Conservation (phyloP, 1,139 yeast species). For the Geotrichum restrictum region DNA sequence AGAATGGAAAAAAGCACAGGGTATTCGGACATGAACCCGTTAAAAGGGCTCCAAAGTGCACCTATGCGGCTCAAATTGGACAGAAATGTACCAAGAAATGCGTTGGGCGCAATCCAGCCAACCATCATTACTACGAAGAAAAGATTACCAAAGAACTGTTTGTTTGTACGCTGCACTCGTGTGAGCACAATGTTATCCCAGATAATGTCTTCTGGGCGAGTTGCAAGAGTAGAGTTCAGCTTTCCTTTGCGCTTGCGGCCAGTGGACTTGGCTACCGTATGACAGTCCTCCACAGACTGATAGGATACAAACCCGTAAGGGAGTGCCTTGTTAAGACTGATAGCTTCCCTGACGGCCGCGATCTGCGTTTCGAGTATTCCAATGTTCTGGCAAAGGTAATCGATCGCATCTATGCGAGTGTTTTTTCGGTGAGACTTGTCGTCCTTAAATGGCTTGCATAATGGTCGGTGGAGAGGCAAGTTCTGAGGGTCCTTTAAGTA, state of each 20-base stretch:
- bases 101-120: constrained; percentile 43
- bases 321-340: constrained; percentile 25
- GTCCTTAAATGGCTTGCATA: constrained; percentile 26
- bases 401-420: constrained; percentile 36
- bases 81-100: constrained; percentile 42
- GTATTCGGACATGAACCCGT: constrained; percentile 32
- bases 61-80: constrained; percentile 41
- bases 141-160: constrained; percentile 39
- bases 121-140: constrained; percentile 35
- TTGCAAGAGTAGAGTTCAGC: constrained; percentile 31
- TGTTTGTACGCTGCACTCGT: constrained; percentile 34
- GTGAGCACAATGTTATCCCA: constrained; percentile 40
- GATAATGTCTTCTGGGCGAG: constrained; percentile 40
- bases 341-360: constrained; percentile 28
- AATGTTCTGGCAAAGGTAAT: constrained; percentile 29
- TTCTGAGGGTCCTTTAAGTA: constrained; percentile 34
- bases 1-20: constrained; percentile 37
- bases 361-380: constrained; percentile 32
- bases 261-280: constrained; percentile 28
- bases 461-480: constrained; percentile 29
- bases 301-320: constrained; percentile 42
- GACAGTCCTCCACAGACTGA: constrained; percentile 32
- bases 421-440: constrained; percentile 21
- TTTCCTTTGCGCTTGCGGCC: constrained; percentile 15
- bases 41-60: constrained; percentile 38